Evolutionary conservation across 495 filamentous ascomycete species (phyloP).

Genomic region (Talaromyces liani): DNA sequence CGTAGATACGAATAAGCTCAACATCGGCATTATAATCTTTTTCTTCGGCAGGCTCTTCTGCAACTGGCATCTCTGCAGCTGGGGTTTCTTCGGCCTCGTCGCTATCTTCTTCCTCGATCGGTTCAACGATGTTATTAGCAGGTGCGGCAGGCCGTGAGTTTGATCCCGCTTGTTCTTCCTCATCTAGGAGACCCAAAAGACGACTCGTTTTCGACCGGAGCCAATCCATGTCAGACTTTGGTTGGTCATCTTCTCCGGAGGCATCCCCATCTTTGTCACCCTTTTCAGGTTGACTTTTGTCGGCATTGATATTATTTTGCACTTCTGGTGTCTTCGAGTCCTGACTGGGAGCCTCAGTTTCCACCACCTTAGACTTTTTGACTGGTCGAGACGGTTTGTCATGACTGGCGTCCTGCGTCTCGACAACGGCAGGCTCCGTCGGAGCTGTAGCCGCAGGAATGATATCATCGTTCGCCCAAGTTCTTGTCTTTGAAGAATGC

Average conservation of each 20-base stretch:
- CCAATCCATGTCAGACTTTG: slow-evolving; percentile 74
- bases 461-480: slow-evolving; percentile 55
- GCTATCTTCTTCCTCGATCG: not conserved
- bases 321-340: slow-evolving; percentile 2
- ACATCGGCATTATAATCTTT: slow-evolving; percentile 21
- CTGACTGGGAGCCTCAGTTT: slow-evolving; percentile 6
- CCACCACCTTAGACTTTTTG: slow-evolving; percentile 33
- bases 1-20: slow-evolving; percentile 38
- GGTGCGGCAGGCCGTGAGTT: not conserved
- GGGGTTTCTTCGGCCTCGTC: not conserved
- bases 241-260: slow-evolving; percentile 13
- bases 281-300: slow-evolving; percentile 12
- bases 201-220: slow-evolving; percentile 87
- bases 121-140: slow-evolving; percentile 11
- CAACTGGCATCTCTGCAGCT: not conserved
- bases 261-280: slow-evolving; percentile 18
- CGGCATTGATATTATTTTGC: slow-evolving; percentile 9
- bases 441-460: slow-evolving; percentile 18
- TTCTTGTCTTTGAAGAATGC: slow-evolving; percentile 56
- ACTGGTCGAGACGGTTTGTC: slow-evolving; percentile 33
- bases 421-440: slow-evolving; percentile 13
- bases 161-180: slow-evolving; percentile 41
- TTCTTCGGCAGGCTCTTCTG: slow-evolving; percentile 13
- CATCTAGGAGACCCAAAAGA: slow-evolving; percentile 74
- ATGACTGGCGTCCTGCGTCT: slow-evolving; percentile 20